A percentile compares a stretch with the other conserved stretches of the same genome.
Evolutionary conservation across 192 early-diverging fungal species (phyloP).

Genomic region (Umbelopsis sp.): DNA sequence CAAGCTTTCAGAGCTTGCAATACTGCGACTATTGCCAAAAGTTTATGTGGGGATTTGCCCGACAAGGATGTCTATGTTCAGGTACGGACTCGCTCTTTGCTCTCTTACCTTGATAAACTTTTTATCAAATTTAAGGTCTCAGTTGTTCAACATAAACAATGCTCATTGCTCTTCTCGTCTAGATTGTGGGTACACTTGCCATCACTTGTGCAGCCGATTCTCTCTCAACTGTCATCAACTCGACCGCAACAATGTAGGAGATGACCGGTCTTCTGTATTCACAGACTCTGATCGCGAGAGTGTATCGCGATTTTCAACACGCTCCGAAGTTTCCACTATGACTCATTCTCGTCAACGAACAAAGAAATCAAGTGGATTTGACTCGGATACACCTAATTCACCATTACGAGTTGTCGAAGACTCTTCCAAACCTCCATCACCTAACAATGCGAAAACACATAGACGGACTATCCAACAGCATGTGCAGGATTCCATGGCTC

Average conservation of each 20-base stretch:
- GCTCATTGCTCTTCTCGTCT: too few species aligned
- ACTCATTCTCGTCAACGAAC: slow-evolving; percentile 18
- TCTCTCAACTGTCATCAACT: slow-evolving; percentile 30
- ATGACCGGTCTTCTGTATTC: slow-evolving; percentile 20
- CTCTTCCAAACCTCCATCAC: neutral
- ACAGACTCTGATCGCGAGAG: slow-evolving; percentile 37
- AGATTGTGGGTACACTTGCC: slow-evolving; percentile 36
- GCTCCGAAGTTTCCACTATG: slow-evolving; percentile 19
- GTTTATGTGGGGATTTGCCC: slow-evolving; percentile 31
- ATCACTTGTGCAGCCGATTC: slow-evolving; percentile 27
- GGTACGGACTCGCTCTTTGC: slow-evolving; percentile 16
- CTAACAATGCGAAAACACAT: slow-evolving; percentile 23
- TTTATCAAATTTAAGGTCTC: neutral
- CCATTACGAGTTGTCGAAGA: slow-evolving; percentile 3
- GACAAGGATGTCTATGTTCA: slow-evolving; percentile 33
- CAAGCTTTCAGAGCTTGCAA: slow-evolving; percentile 25
- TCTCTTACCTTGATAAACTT: too few species aligned
- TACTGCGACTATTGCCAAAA: slow-evolving; percentile 36
- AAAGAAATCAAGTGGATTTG: neutral
- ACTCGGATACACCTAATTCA: neutral
- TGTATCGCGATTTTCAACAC: slow-evolving; percentile 19
- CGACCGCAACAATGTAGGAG: slow-evolving; percentile 25
- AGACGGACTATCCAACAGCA: slow-evolving; percentile 30
- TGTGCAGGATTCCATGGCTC: slow-evolving; percentile 13
- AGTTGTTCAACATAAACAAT: neutral